Base-by-base conservation (phyloP, 2,329 filamentous ascomycete genomes). In the Cryphonectria japonica region DNA sequence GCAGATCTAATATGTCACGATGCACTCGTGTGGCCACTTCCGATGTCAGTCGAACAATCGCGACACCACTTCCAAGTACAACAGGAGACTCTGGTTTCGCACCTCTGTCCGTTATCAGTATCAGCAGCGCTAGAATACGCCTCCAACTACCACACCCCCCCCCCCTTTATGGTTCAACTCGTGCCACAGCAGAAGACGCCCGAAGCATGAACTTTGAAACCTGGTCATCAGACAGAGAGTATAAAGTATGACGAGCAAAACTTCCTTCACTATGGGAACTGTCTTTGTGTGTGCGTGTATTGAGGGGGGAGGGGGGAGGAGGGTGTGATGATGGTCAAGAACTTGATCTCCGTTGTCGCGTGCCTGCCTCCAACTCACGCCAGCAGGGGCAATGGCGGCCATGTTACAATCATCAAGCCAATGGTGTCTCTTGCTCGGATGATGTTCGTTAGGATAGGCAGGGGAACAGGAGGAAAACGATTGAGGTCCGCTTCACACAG, bases 341-440 rank as follows among this genome's bases (percentile, higher is more conserved):
- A 63, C 59, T 50, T 52, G 62, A 70, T 71, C 66, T 41, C 19
- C 64, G 29, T 46, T 22, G 26, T 66, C 61, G 61, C 68, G 43
- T 68, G 66, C 71, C 66, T 43, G 39, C 22, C 60, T 19, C 54
- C 54, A n/a, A 61, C 29, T 63, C 41, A 59, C 57, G 57, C 67
- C 67, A 68, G 41, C n/a, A 67, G 34, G 63, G 34, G 41, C 13
- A 13, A 11, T 54, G n/a, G 46, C 32, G 32, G 37, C 26, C 14
- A 37, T 52, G n/a, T 29, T 2, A n/a, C 32, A 54, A 41, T 34
- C 60, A 29, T 60, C 57, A 65, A 32, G 32, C 59, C 70, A 61
- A 72, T 61, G n/a, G n/a, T 14, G 22, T 50, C 52, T 16, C 64
- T 22, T 43, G 46, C 43, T 34, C 26, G n/a, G 14, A 59, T 22